Evolutionary conservation across 805 yeast species (phyloP).

Genomic region (Teunomyces atbi): DNA sequence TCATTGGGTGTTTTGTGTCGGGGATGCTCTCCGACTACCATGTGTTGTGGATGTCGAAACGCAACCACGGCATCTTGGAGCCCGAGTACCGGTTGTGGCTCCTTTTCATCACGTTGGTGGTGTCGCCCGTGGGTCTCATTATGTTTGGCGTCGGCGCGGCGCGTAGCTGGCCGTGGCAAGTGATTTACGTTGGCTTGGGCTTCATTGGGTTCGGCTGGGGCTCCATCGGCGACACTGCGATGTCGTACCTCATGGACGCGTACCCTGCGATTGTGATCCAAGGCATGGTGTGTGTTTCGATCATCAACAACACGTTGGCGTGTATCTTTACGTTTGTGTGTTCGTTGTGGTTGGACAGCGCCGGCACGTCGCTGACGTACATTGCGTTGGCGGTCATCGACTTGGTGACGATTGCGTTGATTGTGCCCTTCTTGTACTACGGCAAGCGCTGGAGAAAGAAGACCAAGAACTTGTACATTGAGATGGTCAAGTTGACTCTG

Average conservation of each 20-base stretch:
- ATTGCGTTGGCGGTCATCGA: constrained; percentile 36
- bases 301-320: constrained; percentile 37
- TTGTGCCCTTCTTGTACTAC: constrained; percentile 30
- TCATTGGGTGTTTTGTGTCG: constrained; percentile 38
- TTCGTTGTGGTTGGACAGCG: constrained; percentile 36
- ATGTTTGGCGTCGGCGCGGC: constrained; percentile 40
- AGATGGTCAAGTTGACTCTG: constrained; percentile 14
- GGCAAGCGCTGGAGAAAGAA: constrained; percentile 33
- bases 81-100: constrained; percentile 38
- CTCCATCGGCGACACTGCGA: constrained; percentile 37
- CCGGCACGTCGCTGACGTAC: constrained; percentile 37
- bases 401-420: constrained; percentile 29
- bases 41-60: constrained; percentile 36
- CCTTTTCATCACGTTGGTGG: constrained; percentile 32
- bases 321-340: constrained; percentile 40
- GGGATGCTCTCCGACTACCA: constrained; percentile 35
- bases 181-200: constrained; percentile 37
- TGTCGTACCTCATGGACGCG: constrained; percentile 40
- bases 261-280: constrained; percentile 42
- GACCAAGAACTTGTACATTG: constrained; percentile 22
- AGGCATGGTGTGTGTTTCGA: constrained; percentile 39
- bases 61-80: constrained; percentile 36
- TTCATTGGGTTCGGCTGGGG: constrained; percentile 40
- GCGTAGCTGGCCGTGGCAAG: constrained; percentile 35
- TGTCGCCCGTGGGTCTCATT: constrained; percentile 34